Conservation (phyloP, 1,139 yeast species). For the Nematodospora anomalae region DNA sequence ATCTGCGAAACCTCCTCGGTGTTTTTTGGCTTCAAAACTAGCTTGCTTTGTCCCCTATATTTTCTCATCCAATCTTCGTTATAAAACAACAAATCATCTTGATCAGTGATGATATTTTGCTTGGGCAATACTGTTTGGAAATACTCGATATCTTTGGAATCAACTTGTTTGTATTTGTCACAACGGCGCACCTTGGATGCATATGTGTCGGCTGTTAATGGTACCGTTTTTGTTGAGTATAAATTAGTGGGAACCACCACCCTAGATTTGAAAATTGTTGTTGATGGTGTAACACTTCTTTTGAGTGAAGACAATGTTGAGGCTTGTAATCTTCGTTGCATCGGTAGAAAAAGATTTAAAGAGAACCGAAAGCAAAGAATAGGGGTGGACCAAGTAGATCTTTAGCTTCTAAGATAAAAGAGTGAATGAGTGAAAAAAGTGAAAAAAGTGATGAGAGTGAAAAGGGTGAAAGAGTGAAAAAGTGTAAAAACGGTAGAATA, state of each 20-base stretch:
- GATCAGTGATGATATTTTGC: constrained; percentile 49
- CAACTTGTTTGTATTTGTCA: constrained; percentile 45
- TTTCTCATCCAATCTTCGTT: constrained; percentile 98
- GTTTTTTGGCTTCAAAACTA: constrained; percentile 83
- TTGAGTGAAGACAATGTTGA: constrained; percentile 4
- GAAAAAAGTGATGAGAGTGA: too few relatives aligned
- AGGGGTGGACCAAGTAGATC: too few relatives aligned
- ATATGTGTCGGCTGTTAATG: constrained; percentile 64
- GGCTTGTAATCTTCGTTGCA: constrained; percentile 6
- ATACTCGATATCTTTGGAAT: constrained; percentile 55
- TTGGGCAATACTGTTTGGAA: constrained; percentile 60
- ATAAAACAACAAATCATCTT: constrained; percentile 65
- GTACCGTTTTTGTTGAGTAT: constrained; percentile 41
- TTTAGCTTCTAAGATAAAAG: too few relatives aligned
- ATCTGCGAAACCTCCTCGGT: constrained; percentile 78
- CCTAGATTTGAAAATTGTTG: not conserved
- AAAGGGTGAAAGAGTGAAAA: too few relatives aligned
- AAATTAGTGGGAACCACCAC: not conserved
- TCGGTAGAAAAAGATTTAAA: not conserved
- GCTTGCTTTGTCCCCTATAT: constrained; percentile 80
- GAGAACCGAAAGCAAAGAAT: too few relatives aligned
- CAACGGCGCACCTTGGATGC: constrained; percentile 53
- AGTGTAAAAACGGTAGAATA: too few relatives aligned
- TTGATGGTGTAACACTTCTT: constrained; percentile 1
- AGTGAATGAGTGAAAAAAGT: too few relatives aligned